phyloP scores from a whole-genome alignment of 2,329 filamentous ascomycete species.

The Trichophyton rubrum region DNA sequence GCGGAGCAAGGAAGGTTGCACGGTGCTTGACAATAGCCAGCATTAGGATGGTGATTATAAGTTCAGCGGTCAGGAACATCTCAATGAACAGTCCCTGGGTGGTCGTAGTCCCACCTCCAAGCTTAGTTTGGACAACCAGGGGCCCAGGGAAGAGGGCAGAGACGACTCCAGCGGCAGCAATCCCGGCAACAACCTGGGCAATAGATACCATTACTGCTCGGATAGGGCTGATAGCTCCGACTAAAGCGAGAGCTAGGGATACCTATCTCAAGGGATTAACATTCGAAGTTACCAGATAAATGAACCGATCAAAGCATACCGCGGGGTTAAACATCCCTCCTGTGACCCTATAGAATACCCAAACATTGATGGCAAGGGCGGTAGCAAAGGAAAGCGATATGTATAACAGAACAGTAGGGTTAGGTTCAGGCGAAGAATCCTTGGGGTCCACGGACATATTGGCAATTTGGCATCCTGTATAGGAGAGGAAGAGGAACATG shows the following conservation, averaged over 20 bases:
- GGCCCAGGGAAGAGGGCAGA: constrained; percentile 47
- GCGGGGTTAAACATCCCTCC: constrained; percentile 42
- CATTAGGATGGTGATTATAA: constrained; percentile 56
- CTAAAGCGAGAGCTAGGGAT: constrained; percentile 49
- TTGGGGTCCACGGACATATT: constrained; percentile 21
- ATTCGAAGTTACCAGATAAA: not conserved
- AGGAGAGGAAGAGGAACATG: constrained; percentile 39
- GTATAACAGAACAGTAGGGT: constrained; percentile 28
- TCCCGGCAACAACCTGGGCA: constrained; percentile 47
- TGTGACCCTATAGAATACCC: constrained; percentile 42
- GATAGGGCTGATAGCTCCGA: constrained; percentile 43
- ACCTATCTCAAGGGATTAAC: constrained; percentile 22
- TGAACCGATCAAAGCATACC: constrained; percentile 19
- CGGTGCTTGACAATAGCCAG: constrained; percentile 62
- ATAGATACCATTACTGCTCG: constrained; percentile 42
- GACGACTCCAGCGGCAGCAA: constrained; percentile 47
- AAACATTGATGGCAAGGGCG: constrained; percentile 41
- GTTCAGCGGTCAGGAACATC: constrained; percentile 51
- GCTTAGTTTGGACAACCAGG: constrained; percentile 44
- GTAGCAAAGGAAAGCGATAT: constrained; percentile 35
- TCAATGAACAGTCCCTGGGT: constrained; percentile 54
- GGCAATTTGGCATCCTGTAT: constrained; percentile 36
- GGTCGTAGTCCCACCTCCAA: constrained; percentile 40
- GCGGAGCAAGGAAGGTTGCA: constrained; percentile 56
- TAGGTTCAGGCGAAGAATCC: constrained; percentile 20